Conservation (phyloP, 2,329 filamentous ascomycete species). For the Penicillium sp. region DNA sequence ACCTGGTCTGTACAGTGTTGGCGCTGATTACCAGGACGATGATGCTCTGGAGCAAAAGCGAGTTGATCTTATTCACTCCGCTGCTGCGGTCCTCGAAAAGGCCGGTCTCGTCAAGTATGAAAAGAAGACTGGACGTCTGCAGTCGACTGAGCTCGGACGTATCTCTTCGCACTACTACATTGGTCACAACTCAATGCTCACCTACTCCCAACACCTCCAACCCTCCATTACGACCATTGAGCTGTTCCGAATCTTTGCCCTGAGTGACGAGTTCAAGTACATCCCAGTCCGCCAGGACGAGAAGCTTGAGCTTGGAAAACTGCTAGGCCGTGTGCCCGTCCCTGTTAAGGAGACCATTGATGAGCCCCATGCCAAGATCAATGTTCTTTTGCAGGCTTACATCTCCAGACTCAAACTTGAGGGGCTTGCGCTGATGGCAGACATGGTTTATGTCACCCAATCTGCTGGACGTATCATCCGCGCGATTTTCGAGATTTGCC, state of each 20-base stretch:
- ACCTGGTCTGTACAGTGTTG: slow-evolving; percentile 91
- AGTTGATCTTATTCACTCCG: slow-evolving; percentile 95
- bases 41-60: slow-evolving; percentile 90
- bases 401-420: slow-evolving; percentile 94
- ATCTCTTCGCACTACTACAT: slow-evolving; percentile 99
- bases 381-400: slow-evolving; percentile 92
- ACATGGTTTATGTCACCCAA: slow-evolving; percentile 98
- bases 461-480: slow-evolving; percentile 93
- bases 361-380: slow-evolving; percentile 96
- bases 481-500: slow-evolving; percentile 93
- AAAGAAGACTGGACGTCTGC: slow-evolving; percentile 82
- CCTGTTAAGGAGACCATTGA: slow-evolving; percentile 98
- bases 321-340: slow-evolving; percentile 85
- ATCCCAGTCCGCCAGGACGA: slow-evolving; percentile 97
- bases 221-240: slow-evolving; percentile 91
- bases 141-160: slow-evolving; percentile 88
- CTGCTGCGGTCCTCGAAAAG: slow-evolving; percentile 80
- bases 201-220: slow-evolving; percentile 93
- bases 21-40: slow-evolving; percentile 91
- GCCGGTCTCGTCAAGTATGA: slow-evolving; percentile 92
- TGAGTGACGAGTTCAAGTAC: slow-evolving; percentile 98
- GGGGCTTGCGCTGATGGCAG: slow-evolving; percentile 92
- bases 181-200: slow-evolving; percentile 91
- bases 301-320: slow-evolving; percentile 90
- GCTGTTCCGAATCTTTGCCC: slow-evolving; percentile 90